Conservation (phyloP, 2,329 filamentous ascomycete genomes). For the Mariannaea elegans region DNA sequence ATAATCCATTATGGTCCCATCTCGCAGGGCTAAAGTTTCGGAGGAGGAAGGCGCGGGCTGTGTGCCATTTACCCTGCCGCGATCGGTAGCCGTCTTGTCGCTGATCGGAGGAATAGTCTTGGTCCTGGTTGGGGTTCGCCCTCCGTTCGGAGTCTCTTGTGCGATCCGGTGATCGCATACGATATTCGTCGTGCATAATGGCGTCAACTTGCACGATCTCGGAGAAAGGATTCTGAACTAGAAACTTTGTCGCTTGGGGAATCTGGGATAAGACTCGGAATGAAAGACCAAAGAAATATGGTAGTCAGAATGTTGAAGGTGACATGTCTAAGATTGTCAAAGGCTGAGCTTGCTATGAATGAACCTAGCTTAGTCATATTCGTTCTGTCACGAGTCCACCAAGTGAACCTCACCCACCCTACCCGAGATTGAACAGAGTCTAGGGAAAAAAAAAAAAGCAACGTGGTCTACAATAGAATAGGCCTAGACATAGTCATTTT, state of each 20-base stretch:
- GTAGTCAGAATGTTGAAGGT: background rate
- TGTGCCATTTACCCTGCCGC: conserved; percentile 59
- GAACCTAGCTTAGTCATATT: conserved; percentile 12
- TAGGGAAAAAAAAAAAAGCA: too few species aligned
- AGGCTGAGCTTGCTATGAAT: conserved; percentile 1
- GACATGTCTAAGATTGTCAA: background rate
- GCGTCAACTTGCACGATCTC: conserved; percentile 33
- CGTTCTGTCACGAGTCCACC: background rate
- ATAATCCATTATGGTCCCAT: conserved; percentile 40
- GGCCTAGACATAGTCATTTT: too few species aligned
- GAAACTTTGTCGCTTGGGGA: background rate
- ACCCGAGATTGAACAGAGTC: too few species aligned
- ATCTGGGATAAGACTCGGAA: background rate
- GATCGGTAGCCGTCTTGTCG: conserved; percentile 54
- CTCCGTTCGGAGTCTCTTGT: conserved; percentile 40
- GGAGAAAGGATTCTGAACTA: background rate
- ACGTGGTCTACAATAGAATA: too few species aligned
- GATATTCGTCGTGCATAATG: conserved; percentile 57
- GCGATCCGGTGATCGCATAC: conserved; percentile 43
- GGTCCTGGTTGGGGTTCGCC: conserved; percentile 34
- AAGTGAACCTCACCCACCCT: background rate
- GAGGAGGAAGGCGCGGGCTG: conserved; percentile 45
- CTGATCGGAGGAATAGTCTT: conserved; percentile 34
- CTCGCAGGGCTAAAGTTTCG: conserved; percentile 34
- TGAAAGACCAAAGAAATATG: background rate